Evolutionary conservation across 139 green algal species (phyloP).

Genomic region (Pleodorina starrii): DNA sequence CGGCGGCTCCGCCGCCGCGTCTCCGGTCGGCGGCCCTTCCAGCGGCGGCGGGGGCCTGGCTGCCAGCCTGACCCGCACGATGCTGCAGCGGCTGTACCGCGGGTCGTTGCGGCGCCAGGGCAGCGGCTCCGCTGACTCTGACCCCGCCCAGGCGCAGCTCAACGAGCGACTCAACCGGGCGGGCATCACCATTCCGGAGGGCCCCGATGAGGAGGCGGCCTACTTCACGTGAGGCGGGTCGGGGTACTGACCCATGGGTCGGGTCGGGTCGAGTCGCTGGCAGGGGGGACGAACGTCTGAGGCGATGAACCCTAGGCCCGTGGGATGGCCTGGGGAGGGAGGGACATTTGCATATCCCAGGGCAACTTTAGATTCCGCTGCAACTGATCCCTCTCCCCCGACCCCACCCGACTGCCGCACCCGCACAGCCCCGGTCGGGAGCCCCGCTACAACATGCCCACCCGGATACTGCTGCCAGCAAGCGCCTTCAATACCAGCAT

Average conservation of each 20-base stretch:
- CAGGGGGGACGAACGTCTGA: too few relatives aligned
- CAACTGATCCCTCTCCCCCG: too few relatives aligned
- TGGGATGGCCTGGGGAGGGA: neutral
- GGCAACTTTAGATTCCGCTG: too few relatives aligned
- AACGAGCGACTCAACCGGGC: neutral
- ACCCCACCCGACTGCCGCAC: neutral
- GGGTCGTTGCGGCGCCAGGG: neutral
- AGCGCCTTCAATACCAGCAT: neutral
- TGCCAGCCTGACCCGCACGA: conserved; percentile 11
- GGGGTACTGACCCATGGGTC: too few relatives aligned
- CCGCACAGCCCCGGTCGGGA: conserved; percentile 13
- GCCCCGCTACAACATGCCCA: conserved; percentile 36
- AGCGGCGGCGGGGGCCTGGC: neutral
- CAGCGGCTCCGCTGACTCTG: neutral
- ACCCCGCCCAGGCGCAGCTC: neutral
- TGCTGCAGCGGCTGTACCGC: conserved; percentile 7
- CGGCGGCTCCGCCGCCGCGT: too few relatives aligned
- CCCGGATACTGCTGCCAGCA: conserved; percentile 20
- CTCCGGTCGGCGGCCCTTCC: neutral
- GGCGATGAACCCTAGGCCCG: neutral
- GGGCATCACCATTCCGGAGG: conserved; percentile 23
- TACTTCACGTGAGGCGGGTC: conserved; percentile 12
- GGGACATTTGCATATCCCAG: neutral
- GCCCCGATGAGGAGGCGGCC: conserved; percentile 13
- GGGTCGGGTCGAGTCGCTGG: too few relatives aligned